Evolutionary conservation across 2,329 filamentous ascomycete species (phyloP).

Genomic region (Scleromitrula shiraiana): DNA sequence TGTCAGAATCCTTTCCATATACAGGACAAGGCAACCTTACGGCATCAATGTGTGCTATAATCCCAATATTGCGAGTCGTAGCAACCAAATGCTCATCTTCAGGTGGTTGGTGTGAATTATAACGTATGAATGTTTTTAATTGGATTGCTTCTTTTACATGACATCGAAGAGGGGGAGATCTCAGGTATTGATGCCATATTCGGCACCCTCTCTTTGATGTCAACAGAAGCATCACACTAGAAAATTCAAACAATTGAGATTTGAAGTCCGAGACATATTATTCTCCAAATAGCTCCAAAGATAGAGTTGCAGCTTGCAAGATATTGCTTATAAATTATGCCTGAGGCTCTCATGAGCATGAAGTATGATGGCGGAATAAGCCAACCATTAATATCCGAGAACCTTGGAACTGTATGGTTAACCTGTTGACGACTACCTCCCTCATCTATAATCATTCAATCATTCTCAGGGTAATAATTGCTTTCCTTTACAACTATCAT

Average conservation of each 20-base stretch:
- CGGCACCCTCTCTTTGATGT: conserved; percentile 19
- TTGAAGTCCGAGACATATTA: no score
- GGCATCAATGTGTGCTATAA: conserved; percentile 97
- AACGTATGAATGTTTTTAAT: conserved; percentile 11
- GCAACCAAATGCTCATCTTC: conserved; percentile 27
- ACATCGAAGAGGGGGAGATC: conserved; percentile 1
- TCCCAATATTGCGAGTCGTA: conserved; percentile 87
- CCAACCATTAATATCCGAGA: no score
- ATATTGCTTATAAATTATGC: conserved; percentile 1
- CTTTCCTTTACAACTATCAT: neutral
- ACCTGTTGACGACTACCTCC: conserved; percentile 6
- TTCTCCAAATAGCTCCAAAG: neutral
- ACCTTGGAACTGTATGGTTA: no score
- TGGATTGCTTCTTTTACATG: neutral
- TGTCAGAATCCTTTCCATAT: conserved; percentile 8
- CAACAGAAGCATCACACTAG: conserved; percentile 25
- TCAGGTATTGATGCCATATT: conserved; percentile 22
- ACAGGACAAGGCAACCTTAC: conserved; percentile 32
- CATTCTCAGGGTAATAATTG: neutral
- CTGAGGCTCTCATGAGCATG: neutral
- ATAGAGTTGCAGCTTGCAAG: neutral
- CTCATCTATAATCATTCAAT: no score
- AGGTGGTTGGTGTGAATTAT: conserved; percentile 14
- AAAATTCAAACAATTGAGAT: neutral
- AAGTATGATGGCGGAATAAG: neutral